Evolutionary conservation across 78 protist genomes (phyloP), one percentile per base, ranked within the genome.

Genomic region (Speleostelium caveatum): DNA sequence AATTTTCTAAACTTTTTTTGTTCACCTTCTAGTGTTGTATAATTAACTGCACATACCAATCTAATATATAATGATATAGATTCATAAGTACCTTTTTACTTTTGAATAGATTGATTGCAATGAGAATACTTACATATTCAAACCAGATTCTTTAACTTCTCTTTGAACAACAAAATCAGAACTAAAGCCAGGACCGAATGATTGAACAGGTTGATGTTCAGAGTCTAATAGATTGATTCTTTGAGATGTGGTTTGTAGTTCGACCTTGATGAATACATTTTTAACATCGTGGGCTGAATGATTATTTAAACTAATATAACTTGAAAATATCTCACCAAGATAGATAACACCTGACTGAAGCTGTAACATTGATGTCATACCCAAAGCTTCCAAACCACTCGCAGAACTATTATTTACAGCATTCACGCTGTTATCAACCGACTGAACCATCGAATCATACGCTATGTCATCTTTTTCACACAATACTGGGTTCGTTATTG

Each of bases 141-240:
- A 33, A 65, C 93, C 93, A 75, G 66, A 66, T 32, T 86, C 93
- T 62, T 86, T 86, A 32, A 86, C 93, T 49, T 86, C 93, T 28
- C 85, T 55, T 59, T 74, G 75, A 36, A 86, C 93, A 39, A 86
- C 83, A 32, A 69, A 86, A 62, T 86, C 93, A 19, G 75, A 68
- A 56, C 75, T 86, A 42, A 75, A 74, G 56, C 93, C 93, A 42
- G 93, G 85, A 33, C 69, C 69, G 59, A 86, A 86, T 22, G 53
- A 16, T 22, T 32, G 33, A 24, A 86, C 76, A 16, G 93, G 83
- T 32, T 66, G 32, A 39, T 72, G 73, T 58, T 75, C 83, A 49
- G 75, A 51, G 35, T 86, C 93, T 59, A 75, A 41, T 38, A 86
- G 56, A 7, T 21, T 17, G 21, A 86, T 75, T 53, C 93, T 66